phyloP scores from a whole-genome alignment of 768 basidiomycete species.

The Stropharia rugosoannulata region DNA sequence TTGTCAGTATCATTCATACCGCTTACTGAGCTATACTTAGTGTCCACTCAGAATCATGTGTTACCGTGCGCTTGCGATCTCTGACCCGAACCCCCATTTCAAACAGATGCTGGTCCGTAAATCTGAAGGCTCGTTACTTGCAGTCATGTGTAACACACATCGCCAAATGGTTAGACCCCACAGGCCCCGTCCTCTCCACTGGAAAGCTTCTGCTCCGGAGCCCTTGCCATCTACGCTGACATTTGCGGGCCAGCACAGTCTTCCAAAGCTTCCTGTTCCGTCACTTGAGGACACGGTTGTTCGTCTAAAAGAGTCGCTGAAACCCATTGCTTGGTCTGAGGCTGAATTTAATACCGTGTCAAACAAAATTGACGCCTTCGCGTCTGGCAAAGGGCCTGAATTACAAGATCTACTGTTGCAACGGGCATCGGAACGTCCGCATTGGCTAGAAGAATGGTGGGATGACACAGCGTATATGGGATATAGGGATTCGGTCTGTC shows the following conservation, averaged over 20 bases:
- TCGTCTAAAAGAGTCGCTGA: slow-evolving; percentile 67
- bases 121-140: slow-evolving; percentile 7
- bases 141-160: background rate
- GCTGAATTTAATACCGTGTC: slow-evolving; percentile 55
- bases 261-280: slow-evolving; percentile 79
- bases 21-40: too few species aligned
- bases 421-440: slow-evolving; percentile 51
- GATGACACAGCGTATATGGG: slow-evolving; percentile 80
- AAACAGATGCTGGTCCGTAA: slow-evolving; percentile 15
- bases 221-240: slow-evolving; percentile 53
- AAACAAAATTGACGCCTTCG: slow-evolving; percentile 70
- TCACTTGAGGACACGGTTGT: slow-evolving; percentile 62
- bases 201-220: slow-evolving; percentile 73
- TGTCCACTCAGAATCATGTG: background rate
- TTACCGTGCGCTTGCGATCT: background rate
- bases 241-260: slow-evolving; percentile 59
- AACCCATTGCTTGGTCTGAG: slow-evolving; percentile 68
- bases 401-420: slow-evolving; percentile 67
- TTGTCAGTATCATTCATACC: too few species aligned
- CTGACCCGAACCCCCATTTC: background rate
- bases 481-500: slow-evolving; percentile 79
- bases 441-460: slow-evolving; percentile 97
- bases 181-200: slow-evolving; percentile 44
- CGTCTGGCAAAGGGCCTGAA: slow-evolving; percentile 39
- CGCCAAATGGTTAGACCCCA: slow-evolving; percentile 22